Evolutionary conservation across 139 green algal species (phyloP), one percentile per base, ranked within the genome.

Genomic region (Coelastrella sp.): DNA sequence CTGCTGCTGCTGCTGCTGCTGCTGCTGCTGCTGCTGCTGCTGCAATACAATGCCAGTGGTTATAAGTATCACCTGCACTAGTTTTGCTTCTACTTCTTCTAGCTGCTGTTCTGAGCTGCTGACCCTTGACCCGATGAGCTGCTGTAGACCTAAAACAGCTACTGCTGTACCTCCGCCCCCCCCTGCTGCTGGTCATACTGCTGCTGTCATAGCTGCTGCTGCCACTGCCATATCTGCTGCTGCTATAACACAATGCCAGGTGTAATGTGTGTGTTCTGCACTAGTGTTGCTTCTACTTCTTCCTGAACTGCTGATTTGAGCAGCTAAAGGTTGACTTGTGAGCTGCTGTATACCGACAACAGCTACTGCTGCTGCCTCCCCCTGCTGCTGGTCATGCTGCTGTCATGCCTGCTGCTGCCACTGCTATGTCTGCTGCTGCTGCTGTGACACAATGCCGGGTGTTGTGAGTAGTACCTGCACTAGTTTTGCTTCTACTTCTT

Each of bases 261-360:
- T 47, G 32, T 47, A 0, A 47, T 47, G 32, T 0, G 32, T 47
- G 32, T 47, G 0, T 2, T 1, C 71, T 73, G 76, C n/a, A 59
- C 68, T 5, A 98, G 83, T 61, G 85, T 71, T 59, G 90, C 90
- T 88, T 99, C 98, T 22, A 98, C 16, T 2, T 14, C 83, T 14
- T 96, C 96, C n/a, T n/a, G n/a, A 99, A 83, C 87, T 97, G 22
- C 56, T 98, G 95, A 93, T 47, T 99, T 99, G 11, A 99, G 93
- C 61, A 90, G 78, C 92, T 99, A 98, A 0, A 98, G 98, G 14
- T 93, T 92, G 32, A 47, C 32, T 47, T 1, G 32, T 47, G 32
- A 47, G 32, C 32, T 47, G 32, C 32, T 47, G 32, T 47, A 2
- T 0, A 2, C 32, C 32, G 23, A 84, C 83, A 80, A 19, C 32